Evolutionary conservation across 345 rosid species (phyloP).

Genomic region (Durio zibethinus): DNA sequence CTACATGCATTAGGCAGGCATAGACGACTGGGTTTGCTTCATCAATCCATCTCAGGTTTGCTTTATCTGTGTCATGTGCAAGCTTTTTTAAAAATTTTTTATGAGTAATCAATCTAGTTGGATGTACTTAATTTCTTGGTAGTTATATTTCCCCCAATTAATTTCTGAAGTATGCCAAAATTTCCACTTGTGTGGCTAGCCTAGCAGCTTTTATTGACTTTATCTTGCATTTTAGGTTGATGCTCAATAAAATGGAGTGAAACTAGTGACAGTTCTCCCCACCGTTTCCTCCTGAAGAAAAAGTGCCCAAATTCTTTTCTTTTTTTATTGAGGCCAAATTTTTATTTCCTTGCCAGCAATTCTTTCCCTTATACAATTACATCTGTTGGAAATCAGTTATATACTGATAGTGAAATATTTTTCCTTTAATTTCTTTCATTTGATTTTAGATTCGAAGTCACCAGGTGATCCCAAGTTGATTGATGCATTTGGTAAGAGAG

Average conservation of each 20-base stretch:
- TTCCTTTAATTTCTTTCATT: background rate
- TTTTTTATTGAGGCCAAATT: background rate
- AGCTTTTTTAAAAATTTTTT: background rate
- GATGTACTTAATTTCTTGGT: background rate
- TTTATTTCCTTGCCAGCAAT: background rate
- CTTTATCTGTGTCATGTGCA: conserved; percentile 2
- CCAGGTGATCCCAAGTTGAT: conserved; percentile 58
- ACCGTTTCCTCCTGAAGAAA: background rate
- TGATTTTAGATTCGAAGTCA: conserved; percentile 55
- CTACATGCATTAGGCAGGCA: conserved; percentile 59
- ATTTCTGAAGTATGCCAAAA: background rate
- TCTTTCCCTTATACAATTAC: background rate
- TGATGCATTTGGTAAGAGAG: conserved; percentile 73
- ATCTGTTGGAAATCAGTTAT: background rate
- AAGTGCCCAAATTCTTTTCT: no score
- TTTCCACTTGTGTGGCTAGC: background rate
- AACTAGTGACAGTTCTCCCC: background rate
- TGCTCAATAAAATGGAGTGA: background rate
- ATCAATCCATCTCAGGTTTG: conserved; percentile 49
- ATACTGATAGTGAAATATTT: conserved; percentile 4
- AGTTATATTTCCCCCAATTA: background rate
- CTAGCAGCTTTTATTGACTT: conserved; percentile 1
- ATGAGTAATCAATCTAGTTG: background rate
- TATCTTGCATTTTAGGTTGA: background rate
- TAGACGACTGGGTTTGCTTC: conserved; percentile 56